These are phyloP conservation scores for Talaromyces thailandensis DNA, from an alignment of 495 filamentous ascomycete genomes.

Conservation along the genomic window DNA sequence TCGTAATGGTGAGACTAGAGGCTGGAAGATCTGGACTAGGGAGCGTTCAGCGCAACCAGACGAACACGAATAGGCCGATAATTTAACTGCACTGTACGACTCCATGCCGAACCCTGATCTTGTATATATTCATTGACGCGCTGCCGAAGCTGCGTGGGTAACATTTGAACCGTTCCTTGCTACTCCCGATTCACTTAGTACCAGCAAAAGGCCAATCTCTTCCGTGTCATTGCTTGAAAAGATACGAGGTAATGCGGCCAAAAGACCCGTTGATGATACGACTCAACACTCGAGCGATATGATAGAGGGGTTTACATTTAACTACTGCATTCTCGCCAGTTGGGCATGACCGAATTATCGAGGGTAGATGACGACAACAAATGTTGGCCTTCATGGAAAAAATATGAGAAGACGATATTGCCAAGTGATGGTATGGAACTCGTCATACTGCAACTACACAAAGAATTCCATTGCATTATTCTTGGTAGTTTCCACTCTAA, in stretches of 20 bases:
- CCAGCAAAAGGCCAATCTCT: neutral
- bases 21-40: neutral
- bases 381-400: neutral
- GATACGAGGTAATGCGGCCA: neutral
- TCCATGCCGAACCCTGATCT: neutral
- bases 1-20: neutral
- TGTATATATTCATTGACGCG: neutral
- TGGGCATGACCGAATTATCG: neutral
- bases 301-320: neutral
- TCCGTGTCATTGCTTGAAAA: neutral
- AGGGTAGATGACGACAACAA: too few relatives aligned
- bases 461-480: neutral
- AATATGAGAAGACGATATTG: neutral
- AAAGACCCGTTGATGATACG: neutral
- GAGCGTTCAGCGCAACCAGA: neutral
- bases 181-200: too few relatives aligned
- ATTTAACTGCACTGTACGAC: neutral
- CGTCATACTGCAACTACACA: neutral
- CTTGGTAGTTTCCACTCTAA: neutral
- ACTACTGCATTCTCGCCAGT: neutral
- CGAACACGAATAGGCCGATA: neutral
- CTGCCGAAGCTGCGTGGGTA: neutral
- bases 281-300: neutral
- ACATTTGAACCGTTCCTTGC: too few relatives aligned
- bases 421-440: neutral